A percentile compares a stretch with the other conserved stretches of the same genome.
phyloP scores from a whole-genome alignment of 2,329 filamentous ascomycete species.

The Arthrobotrys sinensis region DNA sequence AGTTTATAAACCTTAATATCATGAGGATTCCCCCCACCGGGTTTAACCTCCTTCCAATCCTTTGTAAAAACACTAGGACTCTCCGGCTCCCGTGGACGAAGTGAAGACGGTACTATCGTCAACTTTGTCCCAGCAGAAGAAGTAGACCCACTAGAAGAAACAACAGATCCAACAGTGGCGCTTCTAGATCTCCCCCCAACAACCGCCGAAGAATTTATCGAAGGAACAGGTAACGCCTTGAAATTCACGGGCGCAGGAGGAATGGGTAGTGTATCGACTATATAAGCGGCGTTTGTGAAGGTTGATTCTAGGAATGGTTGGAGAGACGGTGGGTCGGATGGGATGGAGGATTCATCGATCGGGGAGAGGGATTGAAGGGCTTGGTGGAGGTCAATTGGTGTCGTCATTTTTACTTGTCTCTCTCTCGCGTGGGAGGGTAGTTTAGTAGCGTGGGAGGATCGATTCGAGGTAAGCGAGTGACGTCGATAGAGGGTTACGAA shows the following conservation, averaged over 20 bases:
- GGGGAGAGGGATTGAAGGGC: constrained; percentile 53
- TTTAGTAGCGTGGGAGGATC: not conserved
- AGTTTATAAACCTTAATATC: constrained; percentile 86
- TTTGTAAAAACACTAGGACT: constrained; percentile 68
- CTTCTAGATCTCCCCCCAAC: constrained; percentile 28
- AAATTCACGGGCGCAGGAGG: constrained; percentile 25
- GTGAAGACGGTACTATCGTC: constrained; percentile 32
- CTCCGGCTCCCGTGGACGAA: constrained; percentile 16
- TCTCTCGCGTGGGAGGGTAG: not conserved
- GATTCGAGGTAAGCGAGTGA: constrained; percentile 21
- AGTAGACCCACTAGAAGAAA: not conserved
- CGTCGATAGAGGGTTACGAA: constrained; percentile 11
- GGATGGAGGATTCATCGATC: constrained; percentile 44
- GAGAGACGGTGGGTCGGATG: constrained; percentile 21
- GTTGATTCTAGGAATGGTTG: constrained; percentile 44
- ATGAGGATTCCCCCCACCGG: constrained; percentile 81
- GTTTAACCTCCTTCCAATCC: constrained; percentile 88
- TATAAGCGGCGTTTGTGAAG: constrained; percentile 44
- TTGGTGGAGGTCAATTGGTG: constrained; percentile 46
- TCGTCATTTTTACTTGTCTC: not conserved
- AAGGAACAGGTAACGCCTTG: not conserved
- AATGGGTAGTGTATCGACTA: constrained; percentile 55
- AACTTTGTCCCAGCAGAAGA: not conserved
- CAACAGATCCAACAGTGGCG: constrained; percentile 16
- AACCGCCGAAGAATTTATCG: not conserved